Evolutionary conservation across 768 basidiomycete species (phyloP).

Genomic region (Coprinopsis strossmayeri): DNA sequence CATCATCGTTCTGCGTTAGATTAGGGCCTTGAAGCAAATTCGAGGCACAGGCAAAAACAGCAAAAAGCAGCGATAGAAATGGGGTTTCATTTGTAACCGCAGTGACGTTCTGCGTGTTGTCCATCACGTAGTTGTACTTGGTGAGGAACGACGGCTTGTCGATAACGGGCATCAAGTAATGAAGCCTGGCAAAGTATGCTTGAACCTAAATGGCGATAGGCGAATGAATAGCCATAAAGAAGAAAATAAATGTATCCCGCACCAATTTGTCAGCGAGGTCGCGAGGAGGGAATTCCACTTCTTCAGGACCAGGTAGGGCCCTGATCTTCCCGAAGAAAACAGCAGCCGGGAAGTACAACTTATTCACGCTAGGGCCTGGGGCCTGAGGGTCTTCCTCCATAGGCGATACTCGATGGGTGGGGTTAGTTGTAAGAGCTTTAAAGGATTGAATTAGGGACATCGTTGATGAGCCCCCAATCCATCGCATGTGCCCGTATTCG

Average conservation of each 20-base stretch:
- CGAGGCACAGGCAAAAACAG: constrained; percentile 87
- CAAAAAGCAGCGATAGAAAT: constrained; percentile 78
- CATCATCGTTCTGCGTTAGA: constrained; percentile 57
- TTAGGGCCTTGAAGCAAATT: constrained; percentile 72
- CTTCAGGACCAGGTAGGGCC: constrained; percentile 76
- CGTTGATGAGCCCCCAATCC: constrained; percentile 89
- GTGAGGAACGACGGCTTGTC: constrained; percentile 80
- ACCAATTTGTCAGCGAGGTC: constrained; percentile 86
- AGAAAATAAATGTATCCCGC: constrained; percentile 20
- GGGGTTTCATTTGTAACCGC: constrained; percentile 58
- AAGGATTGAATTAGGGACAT: constrained; percentile 92
- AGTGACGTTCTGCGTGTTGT: constrained; percentile 45
- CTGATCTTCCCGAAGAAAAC: constrained; percentile 83
- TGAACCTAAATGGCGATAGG: constrained; percentile 52
- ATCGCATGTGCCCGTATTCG: constrained; percentile 85
- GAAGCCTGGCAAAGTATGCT: constrained; percentile 81
- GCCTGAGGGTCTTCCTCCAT: constrained; percentile 80
- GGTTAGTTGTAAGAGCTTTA: constrained; percentile 66
- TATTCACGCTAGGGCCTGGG: constrained; percentile 75
- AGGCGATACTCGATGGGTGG: constrained; percentile 71
- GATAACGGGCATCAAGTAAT: constrained; percentile 83
- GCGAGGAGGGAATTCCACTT: constrained; percentile 81
- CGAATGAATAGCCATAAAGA: constrained; percentile 16
- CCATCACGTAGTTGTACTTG: constrained; percentile 71
- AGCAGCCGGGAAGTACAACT: constrained; percentile 82